Base-by-base conservation (phyloP, 2,329 filamentous ascomycete genomes). In the Fusarium newnesense region DNA sequence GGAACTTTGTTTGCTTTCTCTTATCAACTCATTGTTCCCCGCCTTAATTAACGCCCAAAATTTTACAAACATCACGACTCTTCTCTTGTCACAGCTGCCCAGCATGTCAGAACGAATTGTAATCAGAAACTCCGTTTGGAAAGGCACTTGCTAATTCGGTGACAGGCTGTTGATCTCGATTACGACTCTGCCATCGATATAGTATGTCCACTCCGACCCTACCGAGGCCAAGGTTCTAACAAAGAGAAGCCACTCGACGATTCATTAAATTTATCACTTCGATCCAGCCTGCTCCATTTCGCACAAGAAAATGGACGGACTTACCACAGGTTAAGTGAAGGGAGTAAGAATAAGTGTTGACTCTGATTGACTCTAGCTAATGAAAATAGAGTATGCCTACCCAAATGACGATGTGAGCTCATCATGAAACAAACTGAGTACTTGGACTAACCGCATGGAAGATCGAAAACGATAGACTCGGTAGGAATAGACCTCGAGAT, bases 361-460 rank as follows among this genome's bases (percentile, higher is more conserved):
- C 2, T 36, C 3, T 2, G 2, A 2, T 8, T 9, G 9, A 10
- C 18, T 0, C 0, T n/a, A 7, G 9, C 62, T 67, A 12, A 71
- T 4, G 1, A 0, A 2, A 5, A 0, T 32, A 72, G 69, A 72
- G 56, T 72, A 72, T 44, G 68, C 68, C 12, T 72, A 53, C 18
- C 69, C 69, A 5, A 72, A 72, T n/a, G 69, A 72, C n/a, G 68
- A 72, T 43, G 69, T 68, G 46, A 53, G 69, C 19, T 7, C 10
- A n/a, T n/a, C 3, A 26, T 21, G 5, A 16, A 1, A 19, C 8
- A 24, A 9, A 10, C 5, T 11, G 5, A 9, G 9, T 8, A 6
- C 16, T 28, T 18, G 37, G 3, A 19, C 36, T 69, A 19, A 71
- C 19, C 1, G 2, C 7, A 3, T 0, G 1, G 9, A 9, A 72